Evolutionary conservation across 2,329 filamentous ascomycete genomes (phyloP), one percentile per base, ranked within the genome.

Genomic region (Aspergillus carbonarius): DNA sequence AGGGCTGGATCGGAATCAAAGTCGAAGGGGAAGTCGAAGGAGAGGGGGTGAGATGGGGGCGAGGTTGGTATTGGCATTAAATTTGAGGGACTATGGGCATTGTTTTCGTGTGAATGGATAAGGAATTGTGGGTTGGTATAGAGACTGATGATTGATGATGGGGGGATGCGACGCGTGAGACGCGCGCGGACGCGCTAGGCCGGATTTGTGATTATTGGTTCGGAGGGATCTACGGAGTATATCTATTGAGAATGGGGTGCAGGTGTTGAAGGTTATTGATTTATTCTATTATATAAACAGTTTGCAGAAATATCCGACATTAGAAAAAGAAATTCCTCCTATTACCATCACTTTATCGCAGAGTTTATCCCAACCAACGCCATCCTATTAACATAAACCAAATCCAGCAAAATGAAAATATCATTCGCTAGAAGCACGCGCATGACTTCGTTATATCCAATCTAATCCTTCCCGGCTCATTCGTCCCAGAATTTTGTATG

Each of bases 1-100:
- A 83, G 61, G 42, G 80, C 79, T 44, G 81, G 81, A 60, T 83
- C 79, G 54, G 81, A 82, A 62, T 81, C 75, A 20, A 81, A 72
- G 60, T 80, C 71, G 30, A 83, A 60, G 42, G 80, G 79, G 40
- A 81, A 81, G 60, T 83, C 81, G 58, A 82, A 83, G 5, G 81
- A 82, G 4, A 79, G 76, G 3, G 78, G 76, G 34, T 78, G 68
- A 30, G 65, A 63, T 42, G 73, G 70, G 39, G 74, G 72, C 17
- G 73, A 75, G 25, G 67, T 65, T 63, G 66, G 68, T 73, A 74
- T 73, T 59, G 13, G 40, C 40, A 32, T 32, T 32, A 10, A 32
- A 2, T 23, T 23, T 32, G 8, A 27, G 7, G 30, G 30, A 2
- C 2, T 10, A 32, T 32, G 30, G 30, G 30, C 30, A 32, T 32